Evolutionary conservation across 306 rosid genomes (phyloP).

Genomic region (Hippophae gyantsensis): DNA sequence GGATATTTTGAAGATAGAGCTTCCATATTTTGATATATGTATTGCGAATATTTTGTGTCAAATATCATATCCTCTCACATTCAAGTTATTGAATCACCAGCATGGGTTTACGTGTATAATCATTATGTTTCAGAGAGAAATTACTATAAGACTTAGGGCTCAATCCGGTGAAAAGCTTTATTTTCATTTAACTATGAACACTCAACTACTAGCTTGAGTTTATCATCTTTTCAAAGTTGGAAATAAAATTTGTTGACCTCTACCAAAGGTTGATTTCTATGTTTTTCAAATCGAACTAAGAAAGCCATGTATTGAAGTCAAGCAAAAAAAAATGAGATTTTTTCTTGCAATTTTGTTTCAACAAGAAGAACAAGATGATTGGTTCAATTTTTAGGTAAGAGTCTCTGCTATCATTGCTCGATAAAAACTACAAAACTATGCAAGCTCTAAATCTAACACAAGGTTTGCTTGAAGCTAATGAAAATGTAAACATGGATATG

Average conservation of each 20-base stretch:
- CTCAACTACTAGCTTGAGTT: slow-evolving; percentile 69
- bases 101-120: slow-evolving; percentile 77
- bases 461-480: slow-evolving; percentile 26
- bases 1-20: slow-evolving; percentile 15
- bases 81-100: slow-evolving; percentile 69
- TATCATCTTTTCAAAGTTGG: slow-evolving; percentile 92
- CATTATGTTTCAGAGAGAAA: slow-evolving; percentile 89
- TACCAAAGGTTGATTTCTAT: slow-evolving; percentile 83
- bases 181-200: slow-evolving; percentile 73
- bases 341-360: slow-evolving; percentile 68
- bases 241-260: slow-evolving; percentile 79
- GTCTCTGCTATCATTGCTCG: slow-evolving; percentile 56
- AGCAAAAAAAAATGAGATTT: slow-evolving; percentile 88
- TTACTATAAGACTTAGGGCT: slow-evolving; percentile 82
- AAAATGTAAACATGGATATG: slow-evolving; percentile 20
- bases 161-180: slow-evolving; percentile 88
- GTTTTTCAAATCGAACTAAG: slow-evolving; percentile 83
- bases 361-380: slow-evolving; percentile 84
- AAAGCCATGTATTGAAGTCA: slow-evolving; percentile 58
- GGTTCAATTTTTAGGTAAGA: slow-evolving; percentile 82
- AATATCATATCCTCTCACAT: slow-evolving; percentile 87
- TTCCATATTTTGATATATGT: slow-evolving; percentile 80
- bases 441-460: not conserved
- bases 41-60: slow-evolving; percentile 92
- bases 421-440: slow-evolving; percentile 62